Conservation (phyloP, 2,329 filamentous ascomycete genomes). For the Aspergillus pseudonomiae region DNA sequence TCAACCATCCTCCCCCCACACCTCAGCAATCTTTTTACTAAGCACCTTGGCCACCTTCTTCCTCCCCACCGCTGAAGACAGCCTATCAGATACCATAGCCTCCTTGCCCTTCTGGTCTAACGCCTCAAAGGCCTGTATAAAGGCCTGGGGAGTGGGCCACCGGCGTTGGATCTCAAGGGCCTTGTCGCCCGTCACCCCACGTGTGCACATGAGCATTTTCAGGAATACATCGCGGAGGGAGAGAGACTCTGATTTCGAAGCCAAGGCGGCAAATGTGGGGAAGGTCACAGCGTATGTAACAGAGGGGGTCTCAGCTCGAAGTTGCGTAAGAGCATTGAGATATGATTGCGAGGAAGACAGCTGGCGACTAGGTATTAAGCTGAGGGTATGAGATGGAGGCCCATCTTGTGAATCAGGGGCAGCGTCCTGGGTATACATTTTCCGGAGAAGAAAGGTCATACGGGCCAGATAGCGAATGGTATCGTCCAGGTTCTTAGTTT, state of each 20-base stretch:
- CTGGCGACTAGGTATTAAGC: slow-evolving; percentile 66
- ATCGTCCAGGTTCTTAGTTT: slow-evolving; percentile 74
- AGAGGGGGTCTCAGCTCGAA: slow-evolving; percentile 54
- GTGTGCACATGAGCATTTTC: slow-evolving; percentile 84
- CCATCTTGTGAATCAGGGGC: neutral
- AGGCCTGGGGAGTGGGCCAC: slow-evolving; percentile 74
- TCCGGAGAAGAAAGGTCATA: slow-evolving; percentile 70
- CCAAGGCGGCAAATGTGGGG: slow-evolving; percentile 69
- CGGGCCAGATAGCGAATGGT: slow-evolving; percentile 74
- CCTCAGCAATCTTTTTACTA: slow-evolving; percentile 70
- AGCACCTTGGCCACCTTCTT: slow-evolving; percentile 69
- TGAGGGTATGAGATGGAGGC: slow-evolving; percentile 43
- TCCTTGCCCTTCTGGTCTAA: slow-evolving; percentile 59
- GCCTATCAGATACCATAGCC: slow-evolving; percentile 61
- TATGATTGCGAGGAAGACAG: slow-evolving; percentile 68
- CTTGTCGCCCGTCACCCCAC: slow-evolving; percentile 74
- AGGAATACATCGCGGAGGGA: slow-evolving; percentile 75
- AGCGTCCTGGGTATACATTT: slow-evolving; percentile 54
- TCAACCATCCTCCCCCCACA: slow-evolving; percentile 60
- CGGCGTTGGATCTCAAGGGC: slow-evolving; percentile 76
- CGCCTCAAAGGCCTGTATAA: slow-evolving; percentile 69
- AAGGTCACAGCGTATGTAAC: slow-evolving; percentile 67
- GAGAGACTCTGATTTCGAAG: slow-evolving; percentile 74
- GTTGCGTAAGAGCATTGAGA: slow-evolving; percentile 62
- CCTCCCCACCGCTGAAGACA: slow-evolving; percentile 63